Evolutionary conservation across 441 rosid species (phyloP), one percentile per base, ranked within the genome.

Genomic region (Adansonia grandidieri): DNA sequence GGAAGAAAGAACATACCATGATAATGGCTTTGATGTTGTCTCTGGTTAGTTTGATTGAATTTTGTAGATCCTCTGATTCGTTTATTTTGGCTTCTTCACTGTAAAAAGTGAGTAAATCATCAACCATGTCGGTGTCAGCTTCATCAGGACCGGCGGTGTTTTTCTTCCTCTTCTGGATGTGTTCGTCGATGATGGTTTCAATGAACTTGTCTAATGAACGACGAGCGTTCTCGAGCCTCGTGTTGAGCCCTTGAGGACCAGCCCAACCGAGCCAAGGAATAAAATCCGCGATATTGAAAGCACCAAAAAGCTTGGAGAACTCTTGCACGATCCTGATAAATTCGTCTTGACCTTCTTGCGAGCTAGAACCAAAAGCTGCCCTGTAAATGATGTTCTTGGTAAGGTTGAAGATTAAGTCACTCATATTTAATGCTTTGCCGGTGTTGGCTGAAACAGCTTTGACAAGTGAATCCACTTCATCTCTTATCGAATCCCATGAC

Each of bases 1-100:
- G 0, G 63, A 61, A 75, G 73, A 48, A 24, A 15, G 11, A 5
- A 71, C 37, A 76, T 89, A 96, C 99, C 98, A 96, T 96, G 83
- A 96, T 93, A 69, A 94, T 90, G 40, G 97, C 99, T 84, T 96
- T 94, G 84, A 96, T 96, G 85, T 94, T 92, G 64, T 94, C 94
- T 71, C 87, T 86, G 1, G 96, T 94, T 63, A 96, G 85, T 54
- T 80, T 90, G 83, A 93, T 87, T 28, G 97, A 78, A 74, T 88
- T 92, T 7, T 91, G 92, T 2, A 85, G 77, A 84, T 91, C 96
- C 1, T 87, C 88, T 0, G 94, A 76, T 51, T 94, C 92, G 17
- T 82, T 84, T 24, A 84, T 91, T 80, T 83, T 88, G 0, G 88
- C 87, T n/a, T 88, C 97, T 8, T 96, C 96, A 14, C 92, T 84